Conservation (phyloP, 345 rosid genomes). For the Luvunga scandens region DNA sequence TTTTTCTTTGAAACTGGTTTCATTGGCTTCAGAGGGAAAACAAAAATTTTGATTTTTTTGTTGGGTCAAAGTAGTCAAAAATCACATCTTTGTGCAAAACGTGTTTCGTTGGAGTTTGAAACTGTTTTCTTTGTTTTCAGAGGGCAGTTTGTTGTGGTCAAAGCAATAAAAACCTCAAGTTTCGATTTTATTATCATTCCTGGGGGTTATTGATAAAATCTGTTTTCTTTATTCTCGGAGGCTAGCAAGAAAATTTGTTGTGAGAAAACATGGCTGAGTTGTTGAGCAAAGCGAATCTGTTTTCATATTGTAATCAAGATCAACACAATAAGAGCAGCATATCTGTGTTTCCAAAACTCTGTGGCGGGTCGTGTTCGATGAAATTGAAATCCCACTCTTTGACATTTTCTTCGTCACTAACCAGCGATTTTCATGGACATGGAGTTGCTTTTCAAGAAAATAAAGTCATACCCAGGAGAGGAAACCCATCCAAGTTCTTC, state of each 20-base stretch:
- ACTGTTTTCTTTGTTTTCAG: not conserved
- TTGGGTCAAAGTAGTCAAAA: constrained; percentile 1
- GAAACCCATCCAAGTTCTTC: constrained; percentile 24
- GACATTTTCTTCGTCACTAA: constrained; percentile 5
- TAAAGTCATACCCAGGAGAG: constrained; percentile 23
- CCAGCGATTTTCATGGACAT: constrained; percentile 45
- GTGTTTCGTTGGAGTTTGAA: not conserved
- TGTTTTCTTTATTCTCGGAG: constrained; percentile 7
- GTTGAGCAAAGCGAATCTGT: constrained; percentile 43
- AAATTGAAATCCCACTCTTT: constrained; percentile 36
- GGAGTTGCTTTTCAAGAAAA: constrained; percentile 32
- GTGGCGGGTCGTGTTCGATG: constrained; percentile 20
- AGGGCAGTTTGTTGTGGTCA: not conserved
- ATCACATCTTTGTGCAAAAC: not conserved
- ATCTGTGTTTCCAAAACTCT: constrained; percentile 29
- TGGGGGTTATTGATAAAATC: not conserved
- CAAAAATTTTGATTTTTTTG: too few species aligned
- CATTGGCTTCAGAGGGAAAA: not conserved
- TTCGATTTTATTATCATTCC: not conserved
- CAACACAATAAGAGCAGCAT: constrained; percentile 16
- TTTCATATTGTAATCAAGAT: constrained; percentile 28
- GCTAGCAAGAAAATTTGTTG: not conserved
- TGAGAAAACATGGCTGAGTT: constrained; percentile 46
- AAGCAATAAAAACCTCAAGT: not conserved
- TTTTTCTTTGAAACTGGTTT: not conserved